Evolutionary conservation across 2,329 filamentous ascomycete species (phyloP).

Genomic region (Aspergillus amoenus): DNA sequence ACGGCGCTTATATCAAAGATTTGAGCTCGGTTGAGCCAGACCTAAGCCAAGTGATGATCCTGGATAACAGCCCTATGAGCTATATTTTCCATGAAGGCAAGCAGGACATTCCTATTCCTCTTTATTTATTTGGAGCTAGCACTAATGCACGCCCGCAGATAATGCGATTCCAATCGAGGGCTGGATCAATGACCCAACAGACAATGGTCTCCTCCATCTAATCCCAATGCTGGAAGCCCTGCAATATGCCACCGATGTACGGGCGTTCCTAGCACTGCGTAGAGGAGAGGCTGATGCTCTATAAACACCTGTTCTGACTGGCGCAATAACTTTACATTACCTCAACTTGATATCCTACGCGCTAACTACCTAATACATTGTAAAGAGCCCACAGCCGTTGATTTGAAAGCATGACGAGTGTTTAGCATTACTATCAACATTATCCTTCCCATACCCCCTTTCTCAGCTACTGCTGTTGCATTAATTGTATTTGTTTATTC

Average conservation of each 20-base stretch:
- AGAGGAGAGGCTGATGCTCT: slow-evolving; percentile 66
- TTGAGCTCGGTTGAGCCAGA: slow-evolving; percentile 94
- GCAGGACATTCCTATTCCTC: slow-evolving; percentile 22
- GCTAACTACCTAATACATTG: slow-evolving; percentile 17
- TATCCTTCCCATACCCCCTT: slow-evolving; percentile 16
- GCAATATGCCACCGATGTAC: slow-evolving; percentile 94
- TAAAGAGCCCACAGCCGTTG: not conserved
- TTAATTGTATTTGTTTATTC: slow-evolving; percentile 5
- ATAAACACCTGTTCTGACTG: slow-evolving; percentile 14
- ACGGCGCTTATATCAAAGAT: slow-evolving; percentile 98
- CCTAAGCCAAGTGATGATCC: slow-evolving; percentile 95
- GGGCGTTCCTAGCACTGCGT: slow-evolving; percentile 82
- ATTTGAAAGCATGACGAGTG: slow-evolving; percentile 14
- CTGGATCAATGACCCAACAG: slow-evolving; percentile 98
- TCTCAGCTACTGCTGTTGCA: not conserved
- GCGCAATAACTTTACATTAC: not conserved
- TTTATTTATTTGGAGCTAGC: not conserved
- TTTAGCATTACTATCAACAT: slow-evolving; percentile 5
- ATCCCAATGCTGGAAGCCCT: slow-evolving; percentile 89
- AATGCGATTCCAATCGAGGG: slow-evolving; percentile 99
- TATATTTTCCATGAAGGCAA: slow-evolving; percentile 98
- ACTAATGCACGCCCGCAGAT: slow-evolving; percentile 57
- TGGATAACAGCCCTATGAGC: slow-evolving; percentile 97
- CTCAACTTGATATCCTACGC: slow-evolving; percentile 7
- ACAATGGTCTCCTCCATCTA: slow-evolving; percentile 90